Evolutionary conservation across 192 early-diverging fungal genomes (phyloP).

Genomic region (Kickxella alabastrina): DNA sequence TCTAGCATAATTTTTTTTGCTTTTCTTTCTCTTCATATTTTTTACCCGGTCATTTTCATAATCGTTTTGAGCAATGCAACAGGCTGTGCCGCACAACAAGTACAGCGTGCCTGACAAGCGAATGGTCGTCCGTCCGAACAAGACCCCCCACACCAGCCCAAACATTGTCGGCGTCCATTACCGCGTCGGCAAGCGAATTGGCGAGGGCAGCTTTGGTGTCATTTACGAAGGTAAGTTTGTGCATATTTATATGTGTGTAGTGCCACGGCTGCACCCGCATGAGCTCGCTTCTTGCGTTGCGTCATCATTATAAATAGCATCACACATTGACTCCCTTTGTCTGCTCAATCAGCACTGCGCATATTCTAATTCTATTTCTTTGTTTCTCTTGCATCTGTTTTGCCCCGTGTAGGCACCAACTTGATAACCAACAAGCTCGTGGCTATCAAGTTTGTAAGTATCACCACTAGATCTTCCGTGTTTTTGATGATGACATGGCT

Average conservation of each 20-base stretch:
- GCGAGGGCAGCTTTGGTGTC: constrained; percentile 97
- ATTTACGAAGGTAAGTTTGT: constrained; percentile 87
- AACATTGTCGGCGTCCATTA: constrained; percentile 97
- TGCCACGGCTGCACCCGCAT: too few relatives aligned
- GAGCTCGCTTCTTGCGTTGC: too few relatives aligned
- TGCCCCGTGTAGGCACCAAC: constrained; percentile 53
- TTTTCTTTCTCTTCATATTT: background rate
- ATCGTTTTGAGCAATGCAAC: constrained; percentile 25
- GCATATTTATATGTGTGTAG: background rate
- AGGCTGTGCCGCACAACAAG: constrained; percentile 46
- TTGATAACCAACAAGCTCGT: constrained; percentile 87
- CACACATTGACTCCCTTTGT: too few relatives aligned
- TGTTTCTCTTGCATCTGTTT: background rate
- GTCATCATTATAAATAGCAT: too few relatives aligned
- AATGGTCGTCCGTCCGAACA: constrained; percentile 38
- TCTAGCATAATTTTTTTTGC: too few relatives aligned
- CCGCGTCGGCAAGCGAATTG: constrained; percentile 93
- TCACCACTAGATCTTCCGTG: background rate
- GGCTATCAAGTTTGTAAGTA: constrained; percentile 88
- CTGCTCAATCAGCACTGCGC: constrained; percentile 1
- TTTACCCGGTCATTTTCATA: background rate
- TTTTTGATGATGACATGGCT: constrained; percentile 8
- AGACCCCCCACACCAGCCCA: constrained; percentile 47
- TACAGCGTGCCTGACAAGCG: constrained; percentile 42
- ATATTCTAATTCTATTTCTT: background rate